phyloP scores from a whole-genome alignment of 2,329 filamentous ascomycete species.

The Helotiales sp. region DNA sequence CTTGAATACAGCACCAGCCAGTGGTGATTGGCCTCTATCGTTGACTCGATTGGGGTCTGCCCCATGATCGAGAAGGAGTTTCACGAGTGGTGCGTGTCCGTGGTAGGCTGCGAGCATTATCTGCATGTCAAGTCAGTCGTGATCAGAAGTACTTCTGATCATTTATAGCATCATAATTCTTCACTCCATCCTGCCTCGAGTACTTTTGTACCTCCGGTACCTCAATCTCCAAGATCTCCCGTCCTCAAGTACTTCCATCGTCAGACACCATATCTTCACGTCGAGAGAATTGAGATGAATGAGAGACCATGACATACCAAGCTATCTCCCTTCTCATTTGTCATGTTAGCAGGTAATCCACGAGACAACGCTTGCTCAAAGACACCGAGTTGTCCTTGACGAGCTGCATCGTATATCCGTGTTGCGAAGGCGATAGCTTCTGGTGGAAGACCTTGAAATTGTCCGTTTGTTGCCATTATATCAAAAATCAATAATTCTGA shows the following conservation, averaged over 20 bases:
- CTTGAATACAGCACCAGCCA: conserved; percentile 75
- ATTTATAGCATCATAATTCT: too few relatives aligned
- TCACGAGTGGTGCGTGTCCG: conserved; percentile 61
- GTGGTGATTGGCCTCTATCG: conserved; percentile 65
- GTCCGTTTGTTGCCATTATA: conserved; percentile 3
- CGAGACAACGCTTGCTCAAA: conserved; percentile 64
- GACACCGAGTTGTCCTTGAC: conserved; percentile 55
- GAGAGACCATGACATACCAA: conserved; percentile 45
- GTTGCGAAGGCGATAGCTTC: conserved; percentile 66
- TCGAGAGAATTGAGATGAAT: background rate
- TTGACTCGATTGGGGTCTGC: conserved; percentile 70
- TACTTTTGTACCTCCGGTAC: too few relatives aligned
- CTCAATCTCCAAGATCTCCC: too few relatives aligned
- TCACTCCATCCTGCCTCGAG: too few relatives aligned
- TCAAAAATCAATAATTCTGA: background rate
- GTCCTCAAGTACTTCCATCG: too few relatives aligned
- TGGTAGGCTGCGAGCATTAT: conserved; percentile 75
- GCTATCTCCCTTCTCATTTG: conserved; percentile 73
- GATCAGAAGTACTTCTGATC: too few relatives aligned
- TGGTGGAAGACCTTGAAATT: conserved; percentile 48
- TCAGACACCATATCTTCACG: background rate
- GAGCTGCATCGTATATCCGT: conserved; percentile 67
- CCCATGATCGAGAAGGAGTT: conserved; percentile 59
- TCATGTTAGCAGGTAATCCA: conserved; percentile 68
- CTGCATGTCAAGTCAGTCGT: conserved; percentile 37